Conservation (phyloP, 192 early-diverging fungal genomes). For the Haplosporangium gracile region DNA sequence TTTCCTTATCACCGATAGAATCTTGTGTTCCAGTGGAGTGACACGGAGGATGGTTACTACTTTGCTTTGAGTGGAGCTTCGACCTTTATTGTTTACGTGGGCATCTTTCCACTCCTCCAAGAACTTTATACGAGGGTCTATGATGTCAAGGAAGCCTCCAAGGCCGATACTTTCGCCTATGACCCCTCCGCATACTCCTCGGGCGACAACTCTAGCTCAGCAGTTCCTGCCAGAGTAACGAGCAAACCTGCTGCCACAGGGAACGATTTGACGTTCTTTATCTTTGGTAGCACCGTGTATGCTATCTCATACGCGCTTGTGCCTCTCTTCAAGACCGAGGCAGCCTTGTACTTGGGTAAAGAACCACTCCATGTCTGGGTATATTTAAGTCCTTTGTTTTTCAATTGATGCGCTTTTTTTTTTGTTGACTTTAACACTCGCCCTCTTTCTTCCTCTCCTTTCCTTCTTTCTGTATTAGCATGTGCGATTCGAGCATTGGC, state of each 20-base stretch:
- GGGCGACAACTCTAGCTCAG: background rate
- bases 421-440: background rate
- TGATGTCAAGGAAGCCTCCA: background rate
- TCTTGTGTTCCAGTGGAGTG: constrained; percentile 29
- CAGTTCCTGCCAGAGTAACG: background rate
- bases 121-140: constrained; percentile 17
- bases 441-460: background rate
- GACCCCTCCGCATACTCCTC: background rate
- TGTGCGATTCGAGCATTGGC: constrained; percentile 24
- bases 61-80: constrained; percentile 9
- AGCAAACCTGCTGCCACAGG: background rate
- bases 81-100: constrained; percentile 30
- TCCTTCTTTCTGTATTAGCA: background rate
- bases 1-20: constrained; percentile 11
- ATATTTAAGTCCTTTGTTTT: background rate
- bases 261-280: constrained; percentile 34
- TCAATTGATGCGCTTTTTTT: background rate
- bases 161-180: background rate
- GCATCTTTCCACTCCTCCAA: constrained; percentile 33
- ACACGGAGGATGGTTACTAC: constrained; percentile 12
- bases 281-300: constrained; percentile 34
- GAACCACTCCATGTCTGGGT: background rate
- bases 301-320: constrained; percentile 15
- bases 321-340: constrained; percentile 3
- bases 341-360: constrained; percentile 22